Evolutionary conservation across 495 filamentous ascomycete genomes (phyloP).

Genomic region (Neurospora sp.): DNA sequence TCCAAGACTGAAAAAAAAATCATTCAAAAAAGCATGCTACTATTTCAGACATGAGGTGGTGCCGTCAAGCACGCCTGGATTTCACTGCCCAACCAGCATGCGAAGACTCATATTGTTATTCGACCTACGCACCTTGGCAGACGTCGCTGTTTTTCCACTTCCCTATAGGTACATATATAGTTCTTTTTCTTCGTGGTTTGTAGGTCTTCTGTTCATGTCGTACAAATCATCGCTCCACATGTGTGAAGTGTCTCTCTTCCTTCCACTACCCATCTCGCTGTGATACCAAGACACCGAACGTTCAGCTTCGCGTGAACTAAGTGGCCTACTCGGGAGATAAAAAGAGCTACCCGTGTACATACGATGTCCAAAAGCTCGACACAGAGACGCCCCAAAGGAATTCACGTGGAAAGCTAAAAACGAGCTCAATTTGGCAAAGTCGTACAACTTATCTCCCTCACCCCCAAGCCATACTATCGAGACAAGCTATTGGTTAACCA

Average conservation of each 20-base stretch:
- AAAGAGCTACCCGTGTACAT: background rate
- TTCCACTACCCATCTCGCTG: background rate
- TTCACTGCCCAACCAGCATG: background rate
- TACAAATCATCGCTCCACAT: background rate
- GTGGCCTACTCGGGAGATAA: background rate
- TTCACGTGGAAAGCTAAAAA: background rate
- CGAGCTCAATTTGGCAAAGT: background rate
- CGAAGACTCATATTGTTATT: background rate
- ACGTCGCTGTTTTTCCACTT: background rate
- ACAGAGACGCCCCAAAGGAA: background rate
- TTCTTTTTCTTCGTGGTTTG: background rate
- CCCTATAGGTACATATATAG: background rate
- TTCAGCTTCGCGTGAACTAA: background rate
- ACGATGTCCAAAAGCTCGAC: background rate
- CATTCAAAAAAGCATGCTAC: background rate
- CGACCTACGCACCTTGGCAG: background rate
- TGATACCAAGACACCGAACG: background rate
- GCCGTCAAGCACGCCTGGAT: background rate
- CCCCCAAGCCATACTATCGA: background rate
- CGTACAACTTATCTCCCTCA: background rate
- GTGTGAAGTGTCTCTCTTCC: background rate
- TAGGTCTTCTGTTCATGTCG: background rate
- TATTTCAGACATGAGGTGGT: background rate
- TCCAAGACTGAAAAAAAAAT: background rate
- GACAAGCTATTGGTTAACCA: background rate